Conservation (phyloP, 2,329 filamentous ascomycete genomes). For the Fusarium longipes region DNA sequence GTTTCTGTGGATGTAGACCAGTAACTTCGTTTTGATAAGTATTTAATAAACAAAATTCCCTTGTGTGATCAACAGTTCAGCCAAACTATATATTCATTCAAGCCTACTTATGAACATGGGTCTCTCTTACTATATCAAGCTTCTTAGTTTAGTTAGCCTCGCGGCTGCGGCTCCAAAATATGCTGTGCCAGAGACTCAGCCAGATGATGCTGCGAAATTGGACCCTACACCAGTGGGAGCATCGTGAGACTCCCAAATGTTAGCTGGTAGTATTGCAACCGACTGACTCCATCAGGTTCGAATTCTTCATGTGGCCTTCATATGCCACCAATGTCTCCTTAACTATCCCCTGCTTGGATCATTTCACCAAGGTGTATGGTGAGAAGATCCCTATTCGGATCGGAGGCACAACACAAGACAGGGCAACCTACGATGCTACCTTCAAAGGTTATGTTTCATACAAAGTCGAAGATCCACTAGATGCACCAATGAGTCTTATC, state of each 20-base stretch:
- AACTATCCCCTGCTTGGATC: background rate
- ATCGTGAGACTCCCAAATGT: background rate
- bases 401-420: conserved; percentile 2
- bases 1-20: too few relatives aligned
- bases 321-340: background rate
- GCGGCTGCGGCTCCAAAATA: background rate
- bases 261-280: background rate
- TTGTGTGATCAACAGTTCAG: too few relatives aligned
- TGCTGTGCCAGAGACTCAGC: background rate
- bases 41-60: too few relatives aligned
- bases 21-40: too few relatives aligned
- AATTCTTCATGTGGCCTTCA: conserved; percentile 6
- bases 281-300: background rate
- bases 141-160: background rate
- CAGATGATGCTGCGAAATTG: background rate
- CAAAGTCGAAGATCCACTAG: background rate
- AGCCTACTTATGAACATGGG: background rate
- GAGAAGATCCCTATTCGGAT: background rate
- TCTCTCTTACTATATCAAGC: background rate
- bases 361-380: background rate
- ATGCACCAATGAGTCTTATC: background rate
- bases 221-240: background rate
- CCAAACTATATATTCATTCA: too few relatives aligned
- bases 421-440: background rate
- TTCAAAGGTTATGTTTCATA: background rate